These are phyloP conservation scores for Raphanus raphanistrum DNA, from an alignment of 345 rosid genomes.

Conservation along the genomic window DNA sequence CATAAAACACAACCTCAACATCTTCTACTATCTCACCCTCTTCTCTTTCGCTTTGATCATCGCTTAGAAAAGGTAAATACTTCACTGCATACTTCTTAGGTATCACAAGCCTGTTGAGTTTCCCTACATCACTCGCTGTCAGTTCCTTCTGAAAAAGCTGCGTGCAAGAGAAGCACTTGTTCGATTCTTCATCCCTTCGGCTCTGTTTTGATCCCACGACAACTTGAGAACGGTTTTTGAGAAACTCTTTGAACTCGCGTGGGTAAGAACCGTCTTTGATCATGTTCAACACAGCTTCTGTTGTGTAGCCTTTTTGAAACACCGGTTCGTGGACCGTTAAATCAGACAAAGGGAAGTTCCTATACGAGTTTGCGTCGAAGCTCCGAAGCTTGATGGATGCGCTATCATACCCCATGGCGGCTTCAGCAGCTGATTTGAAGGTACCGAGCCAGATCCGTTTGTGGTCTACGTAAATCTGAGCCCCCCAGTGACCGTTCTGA, in stretches of 20 bases:
- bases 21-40: constrained; percentile 31
- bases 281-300: not conserved
- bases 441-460: constrained; percentile 66
- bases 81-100: constrained; percentile 67
- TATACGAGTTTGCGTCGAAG: constrained; percentile 41
- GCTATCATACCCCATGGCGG: constrained; percentile 64
- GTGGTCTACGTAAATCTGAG: constrained; percentile 61
- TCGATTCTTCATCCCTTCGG: constrained; percentile 6
- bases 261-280: constrained; percentile 52
- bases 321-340: constrained; percentile 45
- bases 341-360: constrained; percentile 57
- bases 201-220: constrained; percentile 15
- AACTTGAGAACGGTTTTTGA: constrained; percentile 29
- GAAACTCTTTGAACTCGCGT: constrained; percentile 39
- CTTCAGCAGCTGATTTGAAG: constrained; percentile 53
- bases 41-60: constrained; percentile 8
- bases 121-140: constrained; percentile 84
- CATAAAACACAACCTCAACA: constrained; percentile 53
- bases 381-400: constrained; percentile 50
- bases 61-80: constrained; percentile 48
- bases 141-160: constrained; percentile 39
- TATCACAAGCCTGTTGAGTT: constrained; percentile 35
- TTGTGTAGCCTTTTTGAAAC: constrained; percentile 41
- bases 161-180: not conserved
- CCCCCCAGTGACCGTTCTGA: constrained; percentile 62